These are phyloP conservation scores for Microsporum audouinii DNA, from an alignment of 2,329 filamentous ascomycete genomes.

Conservation along the genomic window DNA sequence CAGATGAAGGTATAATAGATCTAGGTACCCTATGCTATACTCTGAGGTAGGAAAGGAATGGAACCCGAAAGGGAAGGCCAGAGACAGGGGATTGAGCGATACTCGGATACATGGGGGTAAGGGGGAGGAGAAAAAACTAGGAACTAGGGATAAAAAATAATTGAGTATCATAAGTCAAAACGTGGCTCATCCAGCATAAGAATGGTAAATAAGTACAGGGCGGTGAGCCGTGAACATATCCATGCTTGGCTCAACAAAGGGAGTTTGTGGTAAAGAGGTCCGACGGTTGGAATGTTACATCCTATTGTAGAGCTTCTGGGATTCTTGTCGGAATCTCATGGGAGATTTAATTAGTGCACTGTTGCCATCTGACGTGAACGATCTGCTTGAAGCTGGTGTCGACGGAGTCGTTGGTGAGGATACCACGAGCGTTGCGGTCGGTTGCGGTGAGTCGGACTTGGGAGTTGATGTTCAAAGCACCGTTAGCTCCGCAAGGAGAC, in stretches of 20 bases:
- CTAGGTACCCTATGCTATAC: neutral
- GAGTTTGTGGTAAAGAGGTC: neutral
- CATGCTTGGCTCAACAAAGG: neutral
- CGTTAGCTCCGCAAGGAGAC: conserved; percentile 42
- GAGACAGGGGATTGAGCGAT: neutral
- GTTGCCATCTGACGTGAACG: conserved; percentile 36
- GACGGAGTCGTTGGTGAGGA: conserved; percentile 40
- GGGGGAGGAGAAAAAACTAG: neutral
- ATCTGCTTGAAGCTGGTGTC: conserved; percentile 38
- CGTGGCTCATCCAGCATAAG: neutral
- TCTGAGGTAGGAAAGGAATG: neutral
- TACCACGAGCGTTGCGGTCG: conserved; percentile 25
- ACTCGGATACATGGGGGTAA: neutral
- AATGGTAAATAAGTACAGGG: neutral
- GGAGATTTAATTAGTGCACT: conserved; percentile 20
- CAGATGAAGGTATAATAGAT: conserved; percentile 1
- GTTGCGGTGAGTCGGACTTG: conserved; percentile 34
- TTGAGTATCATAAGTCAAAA: neutral
- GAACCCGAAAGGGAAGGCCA: neutral
- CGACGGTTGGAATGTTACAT: neutral
- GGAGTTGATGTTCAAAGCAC: conserved; percentile 45
- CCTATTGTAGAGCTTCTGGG: neutral
- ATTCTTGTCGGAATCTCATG: neutral
- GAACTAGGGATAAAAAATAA: neutral
- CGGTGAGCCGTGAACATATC: neutral